Base-by-base conservation (phyloP, 192 early-diverging fungal genomes). In the Piromyces finnis region DNA sequence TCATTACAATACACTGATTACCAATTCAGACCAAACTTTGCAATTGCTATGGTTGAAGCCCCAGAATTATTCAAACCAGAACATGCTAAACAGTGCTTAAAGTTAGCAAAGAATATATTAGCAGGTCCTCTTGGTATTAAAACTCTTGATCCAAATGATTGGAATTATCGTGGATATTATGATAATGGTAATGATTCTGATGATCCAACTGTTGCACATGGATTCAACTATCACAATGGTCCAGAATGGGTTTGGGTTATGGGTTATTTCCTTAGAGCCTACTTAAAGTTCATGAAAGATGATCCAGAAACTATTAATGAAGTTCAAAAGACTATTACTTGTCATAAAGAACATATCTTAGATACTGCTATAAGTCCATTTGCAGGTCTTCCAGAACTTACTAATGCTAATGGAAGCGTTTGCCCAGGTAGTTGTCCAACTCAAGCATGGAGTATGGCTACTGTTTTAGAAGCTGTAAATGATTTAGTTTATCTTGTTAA, bases 221-320 rank as follows among this genome's bases (percentile, higher is more conserved):
- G 98, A 27, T 94, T 94, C 85, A 99, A 99, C 83, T 99, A 99
- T 84, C 97, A 99, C 81, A 94, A 98, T 84, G 98, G 96, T 30
- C 41, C n/a, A 88, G 98, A 99, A 92, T 99, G 98, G 98, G 87
- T 98, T 18, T 99, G 95, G 95, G 87, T 88, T 28, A 92, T 91
- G 2, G 95, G 94, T 5, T 96, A 92, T 88, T 98, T 94, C 83
- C 87, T 98, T 79, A 91, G 92, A 16, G 94, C 98, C 5, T 95
- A 92, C 79, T 81, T 95, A 18, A 81, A 90, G 36, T 95, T 98
- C 80, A 85, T 89, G 83, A 85, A 83, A 12, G 51, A 79, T 68
- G 87, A 85, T 13, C 81, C 77, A 15, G 83, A 85, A 3, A 83
- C 84, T 30, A 79, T 81, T 27, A 79, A 80, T 3, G 78, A 86